Evolutionary conservation across 805 yeast species (phyloP), one percentile per base, ranked within the genome.

Genomic region (Ogataea ganodermae): DNA sequence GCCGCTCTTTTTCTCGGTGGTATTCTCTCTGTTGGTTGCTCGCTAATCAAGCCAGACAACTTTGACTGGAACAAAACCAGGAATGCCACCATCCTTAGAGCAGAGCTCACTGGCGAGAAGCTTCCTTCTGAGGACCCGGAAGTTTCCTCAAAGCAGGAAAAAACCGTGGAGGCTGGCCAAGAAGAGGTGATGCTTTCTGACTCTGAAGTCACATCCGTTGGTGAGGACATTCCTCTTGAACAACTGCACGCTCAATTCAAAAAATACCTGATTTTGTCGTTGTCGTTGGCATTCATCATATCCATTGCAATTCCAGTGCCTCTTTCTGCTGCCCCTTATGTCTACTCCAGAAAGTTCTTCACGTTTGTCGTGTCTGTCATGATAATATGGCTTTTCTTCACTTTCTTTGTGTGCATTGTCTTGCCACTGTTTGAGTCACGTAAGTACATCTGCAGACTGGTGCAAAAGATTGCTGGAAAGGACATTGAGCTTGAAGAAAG

Each of bases 1-100:
- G 58, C 69, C 8, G 70, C 76, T 13, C 57, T 71, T 30, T 56
- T 63, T 5, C 53, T 68, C 44, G 71, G 74, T n/a, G 73, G 71
- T 27, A 46, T 69, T 8, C 59, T 68, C 33, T 59, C 74, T 3
- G 50, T 67, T 17, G 57, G 32, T 5, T 39, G 33, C 17, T 31
- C 40, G 48, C 10, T 48, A 59, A 13, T 71, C 31, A 61, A 62
- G 53, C 76, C 76, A n/a, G 72, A 67, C 10, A 61, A 70, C 44
- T 73, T 70, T 53, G 73, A 73, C 51, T 68, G 64, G 63, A 44
- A 31, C 35, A 37, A 23, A 22, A 43, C 46, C 6, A 35, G 46
- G 27, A 43, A 43, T 20, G 24, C 22, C 2, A 35, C 41, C 4
- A 43, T 43, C 14, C 10, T 43, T 35, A 35, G 35, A 16, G 21